These are phyloP conservation scores for Aspergillus sp. DNA, from an alignment of 2,329 filamentous ascomycete genomes.

Conservation along the genomic window DNA sequence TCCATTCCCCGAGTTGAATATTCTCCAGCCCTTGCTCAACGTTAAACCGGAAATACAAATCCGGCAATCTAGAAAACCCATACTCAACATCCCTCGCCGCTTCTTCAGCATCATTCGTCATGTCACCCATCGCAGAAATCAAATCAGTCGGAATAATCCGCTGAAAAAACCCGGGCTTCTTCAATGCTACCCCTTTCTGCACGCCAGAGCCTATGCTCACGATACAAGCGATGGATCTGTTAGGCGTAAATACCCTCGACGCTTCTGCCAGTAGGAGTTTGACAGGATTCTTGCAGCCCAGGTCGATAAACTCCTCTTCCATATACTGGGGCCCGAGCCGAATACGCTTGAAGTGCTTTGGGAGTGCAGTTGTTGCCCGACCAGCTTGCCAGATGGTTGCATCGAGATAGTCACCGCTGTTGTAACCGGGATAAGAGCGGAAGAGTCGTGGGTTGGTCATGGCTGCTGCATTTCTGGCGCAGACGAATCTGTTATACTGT, in stretches of 20 bases:
- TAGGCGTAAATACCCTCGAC: neutral
- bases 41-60: conserved; percentile 35
- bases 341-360: conserved; percentile 20
- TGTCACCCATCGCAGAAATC: conserved; percentile 10
- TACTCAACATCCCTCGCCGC: conserved; percentile 6
- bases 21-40: conserved; percentile 31
- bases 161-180: neutral
- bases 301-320: conserved; percentile 22
- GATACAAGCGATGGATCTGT: conserved; percentile 15
- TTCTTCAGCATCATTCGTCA: conserved; percentile 7
- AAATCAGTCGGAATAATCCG: conserved; percentile 8
- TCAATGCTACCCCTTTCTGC: conserved; percentile 3
- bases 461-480: neutral
- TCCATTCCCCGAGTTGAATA: conserved; percentile 30
- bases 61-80: conserved; percentile 2
- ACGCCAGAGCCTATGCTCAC: conserved; percentile 20
- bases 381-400: conserved; percentile 48
- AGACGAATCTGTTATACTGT: neutral
- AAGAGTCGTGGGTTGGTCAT: neutral
- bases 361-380: conserved; percentile 49
- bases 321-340: conserved; percentile 4
- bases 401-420: neutral
- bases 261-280: conserved; percentile 25
- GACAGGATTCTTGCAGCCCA: conserved; percentile 32
- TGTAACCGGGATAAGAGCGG: neutral